Evolutionary conservation across 441 rosid genomes (phyloP), one percentile per base, ranked within the genome.

Genomic region (Dalechampia spathulata): DNA sequence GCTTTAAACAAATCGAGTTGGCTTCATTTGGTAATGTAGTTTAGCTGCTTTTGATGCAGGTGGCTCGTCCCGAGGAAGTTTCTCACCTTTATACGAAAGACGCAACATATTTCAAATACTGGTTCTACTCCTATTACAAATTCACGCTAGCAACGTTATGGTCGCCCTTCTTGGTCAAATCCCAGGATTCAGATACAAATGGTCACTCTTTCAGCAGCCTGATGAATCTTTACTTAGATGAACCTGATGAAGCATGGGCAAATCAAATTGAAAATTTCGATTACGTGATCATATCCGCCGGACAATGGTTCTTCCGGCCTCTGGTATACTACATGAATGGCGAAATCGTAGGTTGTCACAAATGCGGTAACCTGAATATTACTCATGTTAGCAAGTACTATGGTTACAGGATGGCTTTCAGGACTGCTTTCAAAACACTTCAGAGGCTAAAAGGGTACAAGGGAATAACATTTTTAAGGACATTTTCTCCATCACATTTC

Each of bases 301-400:
- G 97, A 51, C 89, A 83, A 38, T 90, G 97, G 97, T 85, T 85
- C 79, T 80, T 70, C 60, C 77, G 90, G 7, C 86, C 90, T 0
- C 56, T 81, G 48, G 28, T 75, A 36, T 85, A 72, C 72, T 74
- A 82, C 23, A 73, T 71, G 66, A 74, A 82, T 1, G 66, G 72
- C 6, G 28, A 63, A 28, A 44, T 74, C 25, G 66, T 78, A 13
- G 88, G 95, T 1, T 90, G 98, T 61, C 73, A 76, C 34, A 63
- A 50, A 6, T 90, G 98, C 64, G 0, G 26, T 2, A 60, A 42
- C 22, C 63, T 74, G 19, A 85, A 83, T 63, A 55, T 75, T 13
- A 74, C 84, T 15, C 50, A 58, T 32, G 32, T 84, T 2, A 63
- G 77, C 3, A 71, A 47, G 61, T 82, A 70, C 66, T 72, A 73